Base-by-base conservation (phyloP, 331 rosid genomes). In the Acacia concinna region DNA sequence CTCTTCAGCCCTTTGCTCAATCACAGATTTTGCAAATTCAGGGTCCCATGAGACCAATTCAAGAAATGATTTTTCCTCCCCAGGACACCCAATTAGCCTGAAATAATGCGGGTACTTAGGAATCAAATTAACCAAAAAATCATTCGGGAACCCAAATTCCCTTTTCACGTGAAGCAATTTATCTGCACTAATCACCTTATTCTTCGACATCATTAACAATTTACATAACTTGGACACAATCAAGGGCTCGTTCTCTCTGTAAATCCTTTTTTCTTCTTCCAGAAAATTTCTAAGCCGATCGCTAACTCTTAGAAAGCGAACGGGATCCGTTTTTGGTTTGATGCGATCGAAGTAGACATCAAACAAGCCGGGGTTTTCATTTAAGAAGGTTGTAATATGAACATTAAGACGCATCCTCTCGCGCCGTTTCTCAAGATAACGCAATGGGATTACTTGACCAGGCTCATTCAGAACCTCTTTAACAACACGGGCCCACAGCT, bases 401-500 rank as follows among this genome's bases (percentile, higher is more conserved):
- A 72, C 44, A 21, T 77, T 71, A 35, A 88, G 90, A 68, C 89
- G 85, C 80, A 89, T 77, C 63, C 96, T 80, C 57, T 87, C 79
- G 44, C 91, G 91, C 56, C 91, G 85, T 41, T 87, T 89, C 54
- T 88, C 82, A 11, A 88, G 86, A 78, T 78, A 91, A 3, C 90
- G 90, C 38, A 91, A 73, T 4, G 93, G 89, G 71, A 91, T 91
- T 5, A 76, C 89, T 54, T 84, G 90, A 64, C 93, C 89, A 4
- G 93, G 91, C 59, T 91, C 93, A 71, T 85, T 91, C 27, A 82
- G 91, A 35, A 91, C 93, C 80, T 91, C 96, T 40, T 69, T 87
- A 17, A 90, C 88, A 73, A 88, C 93, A 41, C 93, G 90, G 35
- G 90, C 85, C 35, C 90, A 84, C 43, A 89, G 77, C 76, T 80